These are phyloP conservation scores for Fusarium verrucosum DNA, from an alignment of 2,329 filamentous ascomycete genomes.

Conservation along the genomic window DNA sequence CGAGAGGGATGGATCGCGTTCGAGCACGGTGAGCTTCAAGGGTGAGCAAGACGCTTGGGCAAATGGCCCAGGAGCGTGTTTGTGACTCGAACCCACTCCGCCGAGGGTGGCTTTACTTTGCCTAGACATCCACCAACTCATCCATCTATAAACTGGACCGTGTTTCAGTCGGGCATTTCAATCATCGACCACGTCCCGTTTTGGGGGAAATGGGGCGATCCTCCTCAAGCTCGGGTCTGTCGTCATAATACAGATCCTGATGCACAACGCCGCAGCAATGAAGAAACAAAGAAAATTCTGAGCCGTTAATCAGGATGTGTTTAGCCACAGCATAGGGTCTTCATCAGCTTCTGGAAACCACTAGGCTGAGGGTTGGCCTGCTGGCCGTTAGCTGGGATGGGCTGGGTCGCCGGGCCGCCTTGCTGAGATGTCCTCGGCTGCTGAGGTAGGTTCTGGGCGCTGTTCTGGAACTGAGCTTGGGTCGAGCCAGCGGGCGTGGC, in stretches of 20 bases:
- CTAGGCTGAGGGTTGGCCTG: slow-evolving; percentile 77
- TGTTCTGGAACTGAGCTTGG: slow-evolving; percentile 96
- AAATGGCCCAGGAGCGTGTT: not conserved
- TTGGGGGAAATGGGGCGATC: slow-evolving; percentile 2
- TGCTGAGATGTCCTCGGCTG: slow-evolving; percentile 70
- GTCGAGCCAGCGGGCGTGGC: slow-evolving; percentile 89
- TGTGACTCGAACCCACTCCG: slow-evolving; percentile 9
- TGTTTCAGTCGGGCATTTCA: slow-evolving; percentile 13
- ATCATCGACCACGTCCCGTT: slow-evolving; percentile 15
- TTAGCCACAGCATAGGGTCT: slow-evolving; percentile 89
- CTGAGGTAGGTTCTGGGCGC: slow-evolving; percentile 83
- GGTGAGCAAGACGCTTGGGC: slow-evolving; percentile 6
- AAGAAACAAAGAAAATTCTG: slow-evolving; percentile 45
- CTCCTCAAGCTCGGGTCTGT: slow-evolving; percentile 23
- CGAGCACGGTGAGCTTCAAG: slow-evolving; percentile 7
- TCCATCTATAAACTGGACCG: not conserved
- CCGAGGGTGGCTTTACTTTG: slow-evolving; percentile 7
- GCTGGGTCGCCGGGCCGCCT: slow-evolving; percentile 64
- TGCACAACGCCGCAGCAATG: slow-evolving; percentile 44
- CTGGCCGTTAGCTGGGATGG: slow-evolving; percentile 64
- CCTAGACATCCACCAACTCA: slow-evolving; percentile 1
- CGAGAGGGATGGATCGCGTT: slow-evolving; percentile 32
- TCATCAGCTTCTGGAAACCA: slow-evolving; percentile 92
- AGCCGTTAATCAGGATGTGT: slow-evolving; percentile 37
- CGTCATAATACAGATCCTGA: slow-evolving; percentile 32